These are phyloP conservation scores for Podaxis sp. DNA, from an alignment of 768 basidiomycete species.

Conservation along the genomic window DNA sequence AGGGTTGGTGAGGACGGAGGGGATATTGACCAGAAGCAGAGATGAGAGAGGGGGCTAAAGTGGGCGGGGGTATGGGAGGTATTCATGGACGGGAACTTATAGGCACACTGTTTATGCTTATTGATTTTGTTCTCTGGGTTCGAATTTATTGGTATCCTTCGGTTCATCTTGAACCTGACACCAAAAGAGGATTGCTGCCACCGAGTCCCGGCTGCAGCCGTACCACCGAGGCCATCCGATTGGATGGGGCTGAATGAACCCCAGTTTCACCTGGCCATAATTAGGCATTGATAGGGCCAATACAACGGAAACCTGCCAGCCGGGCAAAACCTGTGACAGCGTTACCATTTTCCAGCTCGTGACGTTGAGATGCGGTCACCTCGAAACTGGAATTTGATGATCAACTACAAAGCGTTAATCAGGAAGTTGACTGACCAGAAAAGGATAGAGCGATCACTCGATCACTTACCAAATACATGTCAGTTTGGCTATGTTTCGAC, in stretches of 20 bases:
- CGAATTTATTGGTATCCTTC: constrained; percentile 20
- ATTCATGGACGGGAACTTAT: constrained; percentile 25
- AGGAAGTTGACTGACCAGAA: constrained; percentile 14
- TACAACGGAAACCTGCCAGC: constrained; percentile 2
- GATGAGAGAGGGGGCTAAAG: constrained; percentile 17
- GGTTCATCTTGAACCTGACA: background rate
- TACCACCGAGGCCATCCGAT: constrained; percentile 25
- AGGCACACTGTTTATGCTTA: constrained; percentile 28
- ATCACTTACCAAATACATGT: background rate
- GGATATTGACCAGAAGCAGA: constrained; percentile 21
- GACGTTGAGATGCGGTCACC: constrained; percentile 14
- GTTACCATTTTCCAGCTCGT: constrained; percentile 5
- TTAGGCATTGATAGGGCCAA: constrained; percentile 1
- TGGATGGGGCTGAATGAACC: constrained; percentile 26
- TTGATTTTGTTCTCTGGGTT: constrained; percentile 18
- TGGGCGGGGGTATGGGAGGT: constrained; percentile 14
- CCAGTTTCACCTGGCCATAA: constrained; percentile 23
- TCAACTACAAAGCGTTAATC: constrained; percentile 15
- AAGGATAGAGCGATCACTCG: constrained; percentile 5
- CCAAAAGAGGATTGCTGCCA: constrained; percentile 14
- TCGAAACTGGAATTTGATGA: constrained; percentile 13
- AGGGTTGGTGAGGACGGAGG: constrained; percentile 14
- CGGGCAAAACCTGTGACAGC: constrained; percentile 2
- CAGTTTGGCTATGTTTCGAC: constrained; percentile 8
- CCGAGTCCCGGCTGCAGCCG: constrained; percentile 21